A percentile compares a stretch with the other conserved stretches of the same genome.
These are phyloP conservation scores for Fusarium sp. DNA, from an alignment of 2,329 filamentous ascomycete genomes.

Conservation along the genomic window DNA sequence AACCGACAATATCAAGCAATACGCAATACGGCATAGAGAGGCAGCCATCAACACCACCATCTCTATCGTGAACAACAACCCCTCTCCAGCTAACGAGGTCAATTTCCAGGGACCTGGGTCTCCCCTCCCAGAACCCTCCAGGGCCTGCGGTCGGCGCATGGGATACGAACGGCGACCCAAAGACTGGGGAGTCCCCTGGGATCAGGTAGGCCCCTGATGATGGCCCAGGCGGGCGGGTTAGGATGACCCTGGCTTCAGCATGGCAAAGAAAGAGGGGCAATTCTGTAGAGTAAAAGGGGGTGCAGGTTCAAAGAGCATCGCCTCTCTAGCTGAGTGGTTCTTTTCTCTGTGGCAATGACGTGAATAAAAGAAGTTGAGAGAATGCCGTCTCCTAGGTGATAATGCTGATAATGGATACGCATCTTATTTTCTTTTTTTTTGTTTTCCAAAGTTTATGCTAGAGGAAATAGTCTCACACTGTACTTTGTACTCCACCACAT, in stretches of 20 bases:
- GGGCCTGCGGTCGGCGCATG: slow-evolving; percentile 27
- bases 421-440: slow-evolving; percentile 21
- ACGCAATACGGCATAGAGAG: background rate
- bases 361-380: slow-evolving; percentile 20
- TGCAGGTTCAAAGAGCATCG: slow-evolving; percentile 10
- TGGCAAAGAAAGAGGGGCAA: slow-evolving; percentile 40
- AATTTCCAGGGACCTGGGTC: slow-evolving; percentile 39
- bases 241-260: slow-evolving; percentile 43
- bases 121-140: slow-evolving; percentile 17
- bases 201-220: slow-evolving; percentile 39
- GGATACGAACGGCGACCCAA: slow-evolving; percentile 37
- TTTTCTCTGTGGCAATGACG: slow-evolving; percentile 28
- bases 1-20: background rate
- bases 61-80: slow-evolving; percentile 3
- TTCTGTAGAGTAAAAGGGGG: slow-evolving; percentile 46
- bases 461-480: slow-evolving; percentile 17
- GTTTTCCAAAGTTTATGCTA: slow-evolving; percentile 23
- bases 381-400: slow-evolving; percentile 42
- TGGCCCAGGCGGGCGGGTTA: slow-evolving; percentile 45
- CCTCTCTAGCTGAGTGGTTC: background rate
- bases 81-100: slow-evolving; percentile 17
- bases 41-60: background rate
- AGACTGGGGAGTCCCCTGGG: slow-evolving; percentile 44
- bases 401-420: slow-evolving; percentile 7
- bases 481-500: slow-evolving; percentile 29